Conservation (phyloP, 306 rosid genomes). For the Castanea sativa region DNA sequence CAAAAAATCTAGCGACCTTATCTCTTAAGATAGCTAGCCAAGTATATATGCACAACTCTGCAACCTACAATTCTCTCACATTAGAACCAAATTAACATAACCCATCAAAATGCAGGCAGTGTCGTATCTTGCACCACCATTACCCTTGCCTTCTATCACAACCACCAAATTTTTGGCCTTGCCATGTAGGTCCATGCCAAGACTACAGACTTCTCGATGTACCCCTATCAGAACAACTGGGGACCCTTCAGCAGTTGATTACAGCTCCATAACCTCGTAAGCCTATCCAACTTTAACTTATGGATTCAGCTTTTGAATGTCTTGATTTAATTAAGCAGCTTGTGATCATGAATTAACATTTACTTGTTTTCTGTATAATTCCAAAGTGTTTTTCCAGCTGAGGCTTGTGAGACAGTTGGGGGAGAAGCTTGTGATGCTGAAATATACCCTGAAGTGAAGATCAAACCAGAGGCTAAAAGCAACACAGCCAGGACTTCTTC, state of each 20-base stretch:
- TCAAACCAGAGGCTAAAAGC: slow-evolving; percentile 30
- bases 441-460: slow-evolving; percentile 52
- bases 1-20: slow-evolving; percentile 27
- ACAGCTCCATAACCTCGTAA: slow-evolving; percentile 41
- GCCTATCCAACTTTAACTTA: background rate
- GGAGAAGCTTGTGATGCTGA: slow-evolving; percentile 69
- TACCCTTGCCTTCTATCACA: background rate
- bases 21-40: slow-evolving; percentile 1
- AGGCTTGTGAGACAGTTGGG: slow-evolving; percentile 73
- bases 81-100: background rate
- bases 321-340: no score
- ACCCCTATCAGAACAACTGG: slow-evolving; percentile 18
- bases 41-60: background rate
- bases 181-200: slow-evolving; percentile 16
- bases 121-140: slow-evolving; percentile 20
- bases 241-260: slow-evolving; percentile 32
- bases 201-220: slow-evolving; percentile 20
- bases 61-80: background rate
- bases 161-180: slow-evolving; percentile 25
- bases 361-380: background rate
- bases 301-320: background rate
- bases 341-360: background rate
- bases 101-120: slow-evolving; percentile 31
- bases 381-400: slow-evolving; percentile 48
- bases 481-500: background rate